These are phyloP conservation scores for Ophiostoma pallidulum DNA, from an alignment of 2,329 filamentous ascomycete genomes.

Conservation along the genomic window DNA sequence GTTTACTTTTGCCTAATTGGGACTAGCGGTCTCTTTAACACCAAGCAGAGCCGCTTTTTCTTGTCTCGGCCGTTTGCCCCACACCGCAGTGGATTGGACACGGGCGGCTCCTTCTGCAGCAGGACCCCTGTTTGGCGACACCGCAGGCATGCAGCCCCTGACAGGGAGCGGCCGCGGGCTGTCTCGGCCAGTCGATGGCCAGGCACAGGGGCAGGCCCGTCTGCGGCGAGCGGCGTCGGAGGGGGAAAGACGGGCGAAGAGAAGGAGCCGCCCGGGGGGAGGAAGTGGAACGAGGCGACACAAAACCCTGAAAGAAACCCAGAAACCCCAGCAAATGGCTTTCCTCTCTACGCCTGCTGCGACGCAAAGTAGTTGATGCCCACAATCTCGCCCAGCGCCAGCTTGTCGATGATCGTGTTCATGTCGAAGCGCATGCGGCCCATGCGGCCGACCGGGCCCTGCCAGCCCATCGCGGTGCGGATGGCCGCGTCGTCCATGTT, in stretches of 20 bases:
- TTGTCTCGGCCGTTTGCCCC: not conserved
- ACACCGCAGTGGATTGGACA: too few relatives aligned
- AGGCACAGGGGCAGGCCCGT: too few relatives aligned
- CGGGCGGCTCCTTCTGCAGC: not conserved
- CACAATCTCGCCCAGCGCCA: slow-evolving; percentile 18
- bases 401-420: slow-evolving; percentile 27
- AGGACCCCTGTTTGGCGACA: too few relatives aligned
- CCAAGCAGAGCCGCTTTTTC: not conserved
- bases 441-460: slow-evolving; percentile 25
- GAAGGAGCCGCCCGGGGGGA: too few relatives aligned
- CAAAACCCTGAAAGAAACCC: not conserved
- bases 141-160: too few relatives aligned
- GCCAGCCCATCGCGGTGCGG: slow-evolving; percentile 23
- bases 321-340: not conserved
- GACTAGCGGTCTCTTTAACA: slow-evolving; percentile 7
- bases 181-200: too few relatives aligned
- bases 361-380: slow-evolving; percentile 20
- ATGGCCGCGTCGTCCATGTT: slow-evolving; percentile 14
- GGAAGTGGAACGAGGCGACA: not conserved
- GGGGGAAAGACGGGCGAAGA: too few relatives aligned
- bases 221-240: too few relatives aligned
- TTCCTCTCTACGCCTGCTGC: not conserved
- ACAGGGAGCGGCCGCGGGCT: too few relatives aligned
- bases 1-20: slow-evolving; percentile 14
- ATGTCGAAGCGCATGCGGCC: slow-evolving; percentile 34